Base-by-base conservation (phyloP, 1,284 basidiomycete genomes). In the Leucoagaricus sp. region DNA sequence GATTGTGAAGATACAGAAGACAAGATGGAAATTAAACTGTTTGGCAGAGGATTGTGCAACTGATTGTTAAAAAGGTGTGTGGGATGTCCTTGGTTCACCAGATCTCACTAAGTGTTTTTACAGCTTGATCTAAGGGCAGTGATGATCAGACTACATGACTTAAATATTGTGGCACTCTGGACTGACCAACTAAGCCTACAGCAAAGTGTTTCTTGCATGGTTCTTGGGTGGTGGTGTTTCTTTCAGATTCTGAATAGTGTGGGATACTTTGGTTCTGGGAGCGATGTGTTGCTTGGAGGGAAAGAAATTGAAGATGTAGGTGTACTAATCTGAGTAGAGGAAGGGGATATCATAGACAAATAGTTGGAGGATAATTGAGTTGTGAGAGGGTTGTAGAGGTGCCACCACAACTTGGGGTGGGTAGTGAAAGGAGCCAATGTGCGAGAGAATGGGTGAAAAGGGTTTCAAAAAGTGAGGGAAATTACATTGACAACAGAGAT, bases 11-110 rank as follows among this genome's bases (percentile, higher is more conserved):
- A n/a, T n/a, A n/a, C n/a, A n/a, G n/a, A 50, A 26, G 61, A 17
- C 29, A 61, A 45, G 42, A 58, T n/a, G 49, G 63, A 55, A 41
- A 51, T 23, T 36, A 9, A 7, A 12, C 8, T 31, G 19, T 19
- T 29, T 25, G 13, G 12, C 12, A 12, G 19, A 21, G 29, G 41
- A 2, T 55, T 46, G 9, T 26, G 13, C 34, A 25, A 28, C 45
- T 40, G 7, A 38, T 23, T 7, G 26, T 23, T 9, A 31, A 19
- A 68, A 89, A 91, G 26, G 81, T 77, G 23, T 65, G 52, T 1
- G 89, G 88, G 40, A 91, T 86, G 64, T 87, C 82, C 65, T 89
- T 82, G 2, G 83, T 82, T 47, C 76, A 83, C 89, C 89, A 91
- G 69, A 89, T 86, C 62, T 90, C 86, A 66, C 80, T 84, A 54